Evolutionary conservation across 495 filamentous ascomycete species (phyloP).

Genomic region (Xylaria curta): DNA sequence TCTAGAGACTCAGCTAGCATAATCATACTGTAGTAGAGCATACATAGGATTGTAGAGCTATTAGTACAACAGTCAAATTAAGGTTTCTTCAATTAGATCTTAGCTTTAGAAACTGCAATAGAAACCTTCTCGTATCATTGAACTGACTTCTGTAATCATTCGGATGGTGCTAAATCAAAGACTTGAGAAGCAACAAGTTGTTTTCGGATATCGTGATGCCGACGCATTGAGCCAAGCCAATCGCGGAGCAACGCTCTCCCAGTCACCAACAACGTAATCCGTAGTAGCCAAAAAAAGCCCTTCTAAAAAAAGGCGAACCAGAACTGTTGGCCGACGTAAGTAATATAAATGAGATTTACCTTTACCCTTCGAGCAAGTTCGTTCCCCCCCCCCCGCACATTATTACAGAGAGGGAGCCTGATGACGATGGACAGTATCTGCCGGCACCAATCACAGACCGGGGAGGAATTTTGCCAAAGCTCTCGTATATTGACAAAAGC

Average conservation of each 20-base stretch:
- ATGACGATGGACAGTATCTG: not conserved
- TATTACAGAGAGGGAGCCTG: not conserved
- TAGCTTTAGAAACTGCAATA: not conserved
- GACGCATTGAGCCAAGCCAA: constrained; percentile 15
- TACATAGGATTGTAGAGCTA: not conserved
- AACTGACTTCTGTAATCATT: not conserved
- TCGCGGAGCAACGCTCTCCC: not conserved
- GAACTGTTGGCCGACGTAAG: constrained; percentile 23
- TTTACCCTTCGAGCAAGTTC: not conserved
- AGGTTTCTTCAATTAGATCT: not conserved
- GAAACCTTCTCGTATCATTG: not conserved
- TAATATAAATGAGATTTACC: constrained; percentile 19
- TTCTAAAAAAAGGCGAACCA: not conserved
- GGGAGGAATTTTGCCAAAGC: constrained; percentile 20
- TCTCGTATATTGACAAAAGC: constrained; percentile 10
- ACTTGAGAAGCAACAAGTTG: not conserved
- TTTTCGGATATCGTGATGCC: constrained; percentile 7
- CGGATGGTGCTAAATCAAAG: not conserved
- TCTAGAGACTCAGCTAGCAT: not conserved
- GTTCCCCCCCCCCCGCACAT: not conserved
- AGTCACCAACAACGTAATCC: not conserved
- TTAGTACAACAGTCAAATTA: not conserved
- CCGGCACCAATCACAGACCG: constrained; percentile 17
- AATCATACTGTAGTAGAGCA: not conserved
- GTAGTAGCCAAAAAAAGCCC: not conserved